These are phyloP conservation scores for Arabidopsis lyrata DNA, from an alignment of 441 rosid species.

Conservation along the genomic window DNA sequence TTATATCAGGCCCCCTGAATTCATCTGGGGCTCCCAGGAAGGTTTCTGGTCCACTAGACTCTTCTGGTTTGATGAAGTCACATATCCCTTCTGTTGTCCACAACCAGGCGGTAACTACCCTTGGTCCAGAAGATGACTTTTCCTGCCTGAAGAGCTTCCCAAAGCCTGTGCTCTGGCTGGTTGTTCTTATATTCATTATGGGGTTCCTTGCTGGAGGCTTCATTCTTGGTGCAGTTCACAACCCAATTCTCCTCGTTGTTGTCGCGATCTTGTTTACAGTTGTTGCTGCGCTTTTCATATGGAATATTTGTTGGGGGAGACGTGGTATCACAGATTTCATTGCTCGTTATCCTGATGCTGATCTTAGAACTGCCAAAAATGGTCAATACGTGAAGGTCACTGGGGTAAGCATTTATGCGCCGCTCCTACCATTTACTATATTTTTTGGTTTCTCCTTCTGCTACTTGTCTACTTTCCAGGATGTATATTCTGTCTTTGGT, in stretches of 20 bases:
- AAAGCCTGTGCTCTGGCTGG: slow-evolving; percentile 86
- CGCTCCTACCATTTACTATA: neutral
- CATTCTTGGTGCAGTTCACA: slow-evolving; percentile 97
- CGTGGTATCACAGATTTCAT: slow-evolving; percentile 78
- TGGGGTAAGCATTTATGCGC: slow-evolving; percentile 72
- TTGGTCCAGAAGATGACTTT: slow-evolving; percentile 83
- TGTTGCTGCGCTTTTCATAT: slow-evolving; percentile 79
- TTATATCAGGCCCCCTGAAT: slow-evolving; percentile 88
- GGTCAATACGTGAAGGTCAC: slow-evolving; percentile 98
- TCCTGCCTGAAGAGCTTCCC: slow-evolving; percentile 89
- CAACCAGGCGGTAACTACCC: slow-evolving; percentile 85
- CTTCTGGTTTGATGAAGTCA: slow-evolving; percentile 76
- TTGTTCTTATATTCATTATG: slow-evolving; percentile 91
- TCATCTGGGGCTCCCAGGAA: slow-evolving; percentile 95
- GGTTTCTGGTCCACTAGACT: slow-evolving; percentile 92
- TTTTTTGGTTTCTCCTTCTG: neutral
- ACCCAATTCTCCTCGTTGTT: slow-evolving; percentile 89
- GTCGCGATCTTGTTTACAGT: slow-evolving; percentile 83
- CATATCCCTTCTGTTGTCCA: slow-evolving; percentile 74
- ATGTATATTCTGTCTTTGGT: neutral
- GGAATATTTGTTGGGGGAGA: slow-evolving; percentile 94
- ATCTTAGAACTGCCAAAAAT: slow-evolving; percentile 94
- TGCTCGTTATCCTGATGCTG: slow-evolving; percentile 88
- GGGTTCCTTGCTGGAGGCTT: slow-evolving; percentile 99
- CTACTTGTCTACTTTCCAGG: slow-evolving; percentile 20